Evolutionary conservation across 2,329 filamentous ascomycete genomes (phyloP).

Genomic region (Claviceps monticola): DNA sequence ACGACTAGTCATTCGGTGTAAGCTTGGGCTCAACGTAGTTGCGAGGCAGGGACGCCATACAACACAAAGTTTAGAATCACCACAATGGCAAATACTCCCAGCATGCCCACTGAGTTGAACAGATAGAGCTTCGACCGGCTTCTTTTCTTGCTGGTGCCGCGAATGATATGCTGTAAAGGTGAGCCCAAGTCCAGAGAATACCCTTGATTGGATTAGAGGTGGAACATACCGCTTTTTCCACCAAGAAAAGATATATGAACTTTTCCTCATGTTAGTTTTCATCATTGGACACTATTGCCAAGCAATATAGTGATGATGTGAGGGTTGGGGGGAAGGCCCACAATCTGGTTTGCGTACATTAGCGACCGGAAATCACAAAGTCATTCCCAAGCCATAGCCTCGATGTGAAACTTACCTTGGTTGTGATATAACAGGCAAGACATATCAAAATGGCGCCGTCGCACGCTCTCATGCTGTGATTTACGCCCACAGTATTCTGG

Average conservation of each 20-base stretch:
- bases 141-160: slow-evolving; percentile 35
- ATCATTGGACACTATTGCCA: not conserved
- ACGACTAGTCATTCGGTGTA: slow-evolving; percentile 26
- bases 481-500: slow-evolving; percentile 42
- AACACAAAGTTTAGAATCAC: slow-evolving; percentile 46
- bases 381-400: not conserved
- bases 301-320: no score
- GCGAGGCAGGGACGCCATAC: slow-evolving; percentile 23
- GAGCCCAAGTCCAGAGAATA: not conserved
- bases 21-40: not conserved
- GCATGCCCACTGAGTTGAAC: slow-evolving; percentile 47
- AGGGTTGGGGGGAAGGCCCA: slow-evolving; percentile 9
- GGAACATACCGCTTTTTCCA: slow-evolving; percentile 41
- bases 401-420: slow-evolving; percentile 32
- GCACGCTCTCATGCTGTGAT: slow-evolving; percentile 35
- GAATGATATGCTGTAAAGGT: slow-evolving; percentile 38
- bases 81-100: slow-evolving; percentile 30
- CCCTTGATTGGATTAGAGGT: slow-evolving; percentile 7
- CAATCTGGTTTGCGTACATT: slow-evolving; percentile 14
- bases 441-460: slow-evolving; percentile 46
- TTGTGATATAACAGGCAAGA: slow-evolving; percentile 46
- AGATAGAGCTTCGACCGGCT: slow-evolving; percentile 43
- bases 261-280: slow-evolving; percentile 9
- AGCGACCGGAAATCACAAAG: not conserved
- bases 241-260: slow-evolving; percentile 51